phyloP scores from a whole-genome alignment of 129 eudicot genomes.

The Helianthus tuberosus region DNA sequence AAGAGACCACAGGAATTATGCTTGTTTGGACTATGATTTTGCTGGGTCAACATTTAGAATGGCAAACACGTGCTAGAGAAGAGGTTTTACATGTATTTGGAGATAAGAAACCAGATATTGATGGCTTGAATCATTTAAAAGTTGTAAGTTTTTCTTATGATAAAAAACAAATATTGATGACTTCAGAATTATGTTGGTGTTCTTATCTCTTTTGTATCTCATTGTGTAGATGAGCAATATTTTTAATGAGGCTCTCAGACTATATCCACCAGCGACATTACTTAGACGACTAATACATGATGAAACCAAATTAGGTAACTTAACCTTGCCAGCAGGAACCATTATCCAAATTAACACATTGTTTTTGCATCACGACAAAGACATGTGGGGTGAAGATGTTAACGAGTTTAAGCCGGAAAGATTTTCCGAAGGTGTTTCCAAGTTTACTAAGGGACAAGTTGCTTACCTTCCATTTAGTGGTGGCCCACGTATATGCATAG shows the following conservation, averaged over 20 bases:
- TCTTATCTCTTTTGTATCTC: background rate
- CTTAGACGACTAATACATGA: slow-evolving; percentile 35
- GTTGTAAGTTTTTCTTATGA: slow-evolving; percentile 15
- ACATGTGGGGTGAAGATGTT: slow-evolving; percentile 61
- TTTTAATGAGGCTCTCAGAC: slow-evolving; percentile 52
- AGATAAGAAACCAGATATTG: slow-evolving; percentile 26
- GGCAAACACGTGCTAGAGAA: slow-evolving; percentile 38
- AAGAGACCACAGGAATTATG: slow-evolving; percentile 27
- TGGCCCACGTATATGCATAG: slow-evolving; percentile 70
- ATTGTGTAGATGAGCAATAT: background rate
- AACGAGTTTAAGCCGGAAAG: slow-evolving; percentile 66
- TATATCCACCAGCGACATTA: slow-evolving; percentile 53
- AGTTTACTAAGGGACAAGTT: slow-evolving; percentile 50
- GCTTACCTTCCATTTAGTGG: slow-evolving; percentile 66
- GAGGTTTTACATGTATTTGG: slow-evolving; percentile 31
- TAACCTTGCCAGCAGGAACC: slow-evolving; percentile 42
- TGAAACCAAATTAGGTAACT: slow-evolving; percentile 47
- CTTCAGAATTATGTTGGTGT: background rate
- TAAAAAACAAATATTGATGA: slow-evolving; percentile 11
- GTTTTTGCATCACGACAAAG: slow-evolving; percentile 49
- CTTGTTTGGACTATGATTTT: slow-evolving; percentile 42
- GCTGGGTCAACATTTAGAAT: slow-evolving; percentile 19
- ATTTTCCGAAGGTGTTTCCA: slow-evolving; percentile 56
- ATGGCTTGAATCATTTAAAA: slow-evolving; percentile 33
- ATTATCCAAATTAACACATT: slow-evolving; percentile 45